Evolutionary conservation across 164 flowering plant species (phyloP), one percentile per base, ranked within the genome.

Genomic region (Brasenia schreberi): DNA sequence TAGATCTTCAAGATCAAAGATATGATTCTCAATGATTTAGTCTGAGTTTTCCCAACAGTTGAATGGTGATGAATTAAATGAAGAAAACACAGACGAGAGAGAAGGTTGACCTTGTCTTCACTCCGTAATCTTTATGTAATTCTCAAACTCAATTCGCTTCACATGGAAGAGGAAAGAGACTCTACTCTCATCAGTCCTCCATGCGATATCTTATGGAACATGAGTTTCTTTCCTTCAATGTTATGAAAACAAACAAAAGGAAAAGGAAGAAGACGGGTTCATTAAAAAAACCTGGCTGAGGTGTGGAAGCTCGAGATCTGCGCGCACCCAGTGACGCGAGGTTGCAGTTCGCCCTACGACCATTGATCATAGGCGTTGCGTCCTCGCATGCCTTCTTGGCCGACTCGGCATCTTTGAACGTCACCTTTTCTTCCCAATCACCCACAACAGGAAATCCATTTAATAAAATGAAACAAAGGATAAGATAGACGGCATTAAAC

Each of bases 371-470:
- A 63, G 97, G 98, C 9, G 88, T 73, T 19, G 96, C 68, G 52
- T 93, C 96, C 79, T 85, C 94, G 61, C 98, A 93, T 5, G 98
- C 97, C 76, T 76, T 87, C 79, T 77, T 90, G 19, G 98, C 98
- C 2, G 94, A 81, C 63, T 93, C 98, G 0, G 94, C 74, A 1
- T 93, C 97, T 83, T 87, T 88, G 71, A 93, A 93, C 19, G 97
- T 93, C 65, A 93, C 98, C 98, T 93, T 33, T 33, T 33, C 39
- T 1, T 33, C 39, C 39, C 39, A 33, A 33, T 33, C 39, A 33
- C 39, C 2, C 39, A 33, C 39, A 33, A 33, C 39, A 33, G 39
- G 39, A 33, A 49, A 49, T 9, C 4, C 56, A 49, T 49, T 14
- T 9, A 49, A 7, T 7, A 45, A 12, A 12, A 12, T 7, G 53